Evolutionary conservation across 192 early-diverging fungal genomes (phyloP).

Genomic region (Umbelopsis vinacea): DNA sequence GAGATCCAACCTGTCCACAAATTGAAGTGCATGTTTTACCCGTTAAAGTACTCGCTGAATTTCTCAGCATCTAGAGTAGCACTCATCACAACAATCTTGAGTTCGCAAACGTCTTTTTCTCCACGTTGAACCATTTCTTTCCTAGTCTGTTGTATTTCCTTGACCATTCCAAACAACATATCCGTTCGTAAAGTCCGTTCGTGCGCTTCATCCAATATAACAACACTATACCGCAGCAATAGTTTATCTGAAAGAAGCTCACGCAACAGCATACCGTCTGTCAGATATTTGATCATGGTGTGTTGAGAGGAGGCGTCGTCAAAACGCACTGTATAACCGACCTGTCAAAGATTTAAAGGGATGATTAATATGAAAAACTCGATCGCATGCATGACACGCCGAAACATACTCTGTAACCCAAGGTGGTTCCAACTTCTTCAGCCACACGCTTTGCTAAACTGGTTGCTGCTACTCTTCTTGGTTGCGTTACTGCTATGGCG

Average conservation of each 20-base stretch:
- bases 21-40: conserved; percentile 42
- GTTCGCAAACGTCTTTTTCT: conserved; percentile 49
- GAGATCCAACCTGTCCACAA: too few relatives aligned
- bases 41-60: conserved; percentile 90
- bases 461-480: conserved; percentile 84
- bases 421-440: conserved; percentile 73
- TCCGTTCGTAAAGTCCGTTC: conserved; percentile 98
- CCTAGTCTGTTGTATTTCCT: conserved; percentile 79
- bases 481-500: conserved; percentile 83
- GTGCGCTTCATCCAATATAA: conserved; percentile 97
- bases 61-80: conserved; percentile 95
- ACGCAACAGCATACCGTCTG: conserved; percentile 94
- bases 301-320: conserved; percentile 82
- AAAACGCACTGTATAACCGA: conserved; percentile 97
- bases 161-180: conserved; percentile 95
- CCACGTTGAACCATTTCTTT: conserved; percentile 46
- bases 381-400: not conserved
- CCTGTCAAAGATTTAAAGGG: conserved; percentile 42
- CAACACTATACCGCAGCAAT: conserved; percentile 77
- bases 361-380: not conserved
- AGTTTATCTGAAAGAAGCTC: conserved; percentile 87
- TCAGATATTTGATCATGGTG: conserved; percentile 93
- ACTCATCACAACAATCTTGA: conserved; percentile 95
- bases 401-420: conserved; percentile 52
- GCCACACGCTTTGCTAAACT: conserved; percentile 79